Percentiles rank a stretch among this genome's conserved stretches.
These are phyloP conservation scores for Candida glaebosa DNA, from an alignment of 805 yeast species.

Conservation along the genomic window DNA sequence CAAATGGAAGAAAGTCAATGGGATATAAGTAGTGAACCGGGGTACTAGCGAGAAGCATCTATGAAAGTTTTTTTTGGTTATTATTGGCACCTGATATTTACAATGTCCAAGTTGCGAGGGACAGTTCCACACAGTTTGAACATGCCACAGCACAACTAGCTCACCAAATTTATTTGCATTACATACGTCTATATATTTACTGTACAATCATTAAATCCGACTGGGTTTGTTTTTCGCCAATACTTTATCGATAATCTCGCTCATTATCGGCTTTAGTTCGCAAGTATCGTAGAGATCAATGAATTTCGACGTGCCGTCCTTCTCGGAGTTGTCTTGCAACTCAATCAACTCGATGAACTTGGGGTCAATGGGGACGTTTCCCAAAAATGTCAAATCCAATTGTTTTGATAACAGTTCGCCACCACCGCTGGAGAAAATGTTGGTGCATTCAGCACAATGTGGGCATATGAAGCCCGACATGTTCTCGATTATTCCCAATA, in stretches of 20 bases:
- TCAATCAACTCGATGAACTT: slow-evolving; percentile 87
- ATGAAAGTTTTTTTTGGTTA: too few species aligned
- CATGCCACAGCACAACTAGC: not conserved
- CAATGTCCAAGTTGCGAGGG: too few species aligned
- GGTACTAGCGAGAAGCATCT: not conserved
- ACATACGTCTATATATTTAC: not conserved
- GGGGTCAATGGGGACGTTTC: slow-evolving; percentile 92
- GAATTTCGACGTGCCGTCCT: slow-evolving; percentile 17
- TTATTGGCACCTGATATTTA: too few species aligned
- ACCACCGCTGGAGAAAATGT: slow-evolving; percentile 92
- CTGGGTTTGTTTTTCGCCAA: slow-evolving; percentile 28
- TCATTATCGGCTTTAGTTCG: slow-evolving; percentile 36
- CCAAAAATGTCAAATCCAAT: slow-evolving; percentile 65
- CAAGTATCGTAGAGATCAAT: slow-evolving; percentile 33
- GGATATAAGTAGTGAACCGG: slow-evolving; percentile 15
- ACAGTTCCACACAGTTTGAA: too few species aligned
- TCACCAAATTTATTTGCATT: not conserved
- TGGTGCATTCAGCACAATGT: slow-evolving; percentile 84
- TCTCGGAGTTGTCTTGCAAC: slow-evolving; percentile 40
- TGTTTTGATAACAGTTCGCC: slow-evolving; percentile 69
- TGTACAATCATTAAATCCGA: slow-evolving; percentile 12
- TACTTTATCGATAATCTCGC: slow-evolving; percentile 31
- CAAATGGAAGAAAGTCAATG: slow-evolving; percentile 61
- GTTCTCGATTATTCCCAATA: slow-evolving; percentile 88
- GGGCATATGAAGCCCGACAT: slow-evolving; percentile 98